These are phyloP conservation scores for Acacia pycnantha DNA, from an alignment of 331 rosid genomes.

Conservation along the genomic window DNA sequence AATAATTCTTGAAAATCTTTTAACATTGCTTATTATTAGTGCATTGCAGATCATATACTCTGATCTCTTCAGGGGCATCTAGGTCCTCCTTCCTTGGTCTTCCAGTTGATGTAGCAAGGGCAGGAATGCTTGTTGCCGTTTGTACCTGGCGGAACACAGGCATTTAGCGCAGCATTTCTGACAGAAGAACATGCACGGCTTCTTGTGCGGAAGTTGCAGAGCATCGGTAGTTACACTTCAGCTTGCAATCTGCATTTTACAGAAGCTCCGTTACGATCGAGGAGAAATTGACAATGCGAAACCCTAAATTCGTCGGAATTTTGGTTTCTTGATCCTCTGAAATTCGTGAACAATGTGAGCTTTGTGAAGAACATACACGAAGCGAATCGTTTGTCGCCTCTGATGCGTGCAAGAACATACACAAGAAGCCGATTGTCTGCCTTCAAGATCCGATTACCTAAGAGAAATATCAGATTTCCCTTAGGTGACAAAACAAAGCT, in stretches of 20 bases:
- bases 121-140: slow-evolving; percentile 76
- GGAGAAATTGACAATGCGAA: neutral
- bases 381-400: too few species aligned
- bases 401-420: too few species aligned
- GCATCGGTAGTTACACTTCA: slow-evolving; percentile 69
- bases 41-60: too few species aligned
- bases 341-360: neutral
- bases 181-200: slow-evolving; percentile 94
- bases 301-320: neutral
- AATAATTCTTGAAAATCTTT: neutral
- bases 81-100: slow-evolving; percentile 78
- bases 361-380: too few species aligned
- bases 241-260: slow-evolving; percentile 54
- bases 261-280: neutral
- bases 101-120: slow-evolving; percentile 93
- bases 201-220: slow-evolving; percentile 85
- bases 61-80: slow-evolving; percentile 68
- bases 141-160: slow-evolving; percentile 80
- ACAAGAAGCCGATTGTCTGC: too few species aligned
- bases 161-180: slow-evolving; percentile 78
- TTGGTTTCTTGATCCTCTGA: neutral
- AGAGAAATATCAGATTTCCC: too few species aligned
- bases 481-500: too few species aligned
- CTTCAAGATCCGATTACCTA: too few species aligned
- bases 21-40: neutral